phyloP scores from a whole-genome alignment of 176 grass and related monocot genomes.

The Saccharum spontaneum region DNA sequence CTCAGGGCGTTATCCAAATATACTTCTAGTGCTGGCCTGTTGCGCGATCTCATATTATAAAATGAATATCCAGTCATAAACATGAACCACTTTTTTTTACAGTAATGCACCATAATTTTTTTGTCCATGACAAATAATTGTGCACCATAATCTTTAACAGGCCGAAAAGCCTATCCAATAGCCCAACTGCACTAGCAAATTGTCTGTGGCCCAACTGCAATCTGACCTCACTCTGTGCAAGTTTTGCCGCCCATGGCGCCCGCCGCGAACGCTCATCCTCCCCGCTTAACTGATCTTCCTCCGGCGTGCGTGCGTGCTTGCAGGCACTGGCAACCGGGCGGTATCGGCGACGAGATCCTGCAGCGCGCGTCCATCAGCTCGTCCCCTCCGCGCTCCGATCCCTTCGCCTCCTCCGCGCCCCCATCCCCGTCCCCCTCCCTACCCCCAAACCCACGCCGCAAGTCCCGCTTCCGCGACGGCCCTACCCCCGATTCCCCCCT shows the following conservation, averaged over 20 bases:
- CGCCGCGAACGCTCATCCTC: background rate
- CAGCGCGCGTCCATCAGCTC: conserved; percentile 50
- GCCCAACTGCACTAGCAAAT: background rate
- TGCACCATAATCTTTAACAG: background rate
- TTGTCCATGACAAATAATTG: no score
- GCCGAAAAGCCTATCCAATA: background rate
- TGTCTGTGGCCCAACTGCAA: conserved; percentile 2
- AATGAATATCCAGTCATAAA: no score
- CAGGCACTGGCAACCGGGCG: conserved; percentile 48
- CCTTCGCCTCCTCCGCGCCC: conserved; percentile 11
- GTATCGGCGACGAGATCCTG: conserved; percentile 74
- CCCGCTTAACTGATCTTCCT: background rate
- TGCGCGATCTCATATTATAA: no score
- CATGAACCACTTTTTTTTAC: no score
- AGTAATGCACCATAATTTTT: no score
- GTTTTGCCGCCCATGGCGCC: conserved; percentile 17
- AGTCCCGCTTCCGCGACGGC: conserved; percentile 60
- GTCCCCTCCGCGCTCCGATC: conserved; percentile 32
- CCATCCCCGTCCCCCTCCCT: conserved; percentile 30
- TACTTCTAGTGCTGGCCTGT: no score
- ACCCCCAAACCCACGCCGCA: conserved; percentile 59
- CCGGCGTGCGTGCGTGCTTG: conserved; percentile 19
- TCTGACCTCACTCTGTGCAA: background rate
- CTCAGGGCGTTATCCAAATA: no score
- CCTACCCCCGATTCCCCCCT: conserved; percentile 11